phyloP scores from a whole-genome alignment of 1,139 yeast species.

The Debaryomycetaceae sp. region DNA sequence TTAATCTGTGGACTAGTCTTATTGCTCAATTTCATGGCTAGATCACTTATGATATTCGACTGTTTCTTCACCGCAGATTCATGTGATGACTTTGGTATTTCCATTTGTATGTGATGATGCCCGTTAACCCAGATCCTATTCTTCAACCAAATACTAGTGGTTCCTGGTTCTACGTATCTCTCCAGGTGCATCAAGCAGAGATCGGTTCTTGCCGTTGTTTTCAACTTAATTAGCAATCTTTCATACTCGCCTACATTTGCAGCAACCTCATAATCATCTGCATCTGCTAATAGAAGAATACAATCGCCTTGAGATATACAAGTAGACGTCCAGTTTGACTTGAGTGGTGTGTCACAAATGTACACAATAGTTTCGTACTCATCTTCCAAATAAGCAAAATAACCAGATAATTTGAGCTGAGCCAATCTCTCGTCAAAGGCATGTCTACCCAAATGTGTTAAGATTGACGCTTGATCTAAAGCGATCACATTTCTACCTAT shows the following conservation, averaged over 20 bases:
- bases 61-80: constrained; percentile 13
- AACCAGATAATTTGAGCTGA: constrained; percentile 79
- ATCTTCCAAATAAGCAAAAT: constrained; percentile 88
- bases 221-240: constrained; percentile 64
- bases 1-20: constrained; percentile 34
- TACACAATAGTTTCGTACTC: constrained; percentile 82
- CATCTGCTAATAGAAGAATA: constrained; percentile 67
- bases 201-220: constrained; percentile 87
- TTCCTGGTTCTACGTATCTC: constrained; percentile 76
- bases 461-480: constrained; percentile 75
- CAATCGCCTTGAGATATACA: constrained; percentile 96
- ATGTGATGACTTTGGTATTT: constrained; percentile 20
- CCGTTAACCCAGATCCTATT: constrained; percentile 87
- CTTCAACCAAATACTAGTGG: constrained; percentile 81
- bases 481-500: constrained; percentile 75
- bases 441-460: constrained; percentile 81
- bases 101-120: constrained; percentile 85
- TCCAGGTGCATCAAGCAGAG: constrained; percentile 82
- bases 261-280: constrained; percentile 56
- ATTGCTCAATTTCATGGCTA: constrained; percentile 36
- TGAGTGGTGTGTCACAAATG: constrained; percentile 80
- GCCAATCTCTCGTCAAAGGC: constrained; percentile 87
- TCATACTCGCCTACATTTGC: constrained; percentile 86
- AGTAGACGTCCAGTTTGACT: constrained; percentile 87
- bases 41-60: constrained; percentile 27